A percentile compares a stretch with the other conserved stretches of the same genome.
Conservation (phyloP, 495 filamentous ascomycete species). For the Daldinia caldariorum region DNA sequence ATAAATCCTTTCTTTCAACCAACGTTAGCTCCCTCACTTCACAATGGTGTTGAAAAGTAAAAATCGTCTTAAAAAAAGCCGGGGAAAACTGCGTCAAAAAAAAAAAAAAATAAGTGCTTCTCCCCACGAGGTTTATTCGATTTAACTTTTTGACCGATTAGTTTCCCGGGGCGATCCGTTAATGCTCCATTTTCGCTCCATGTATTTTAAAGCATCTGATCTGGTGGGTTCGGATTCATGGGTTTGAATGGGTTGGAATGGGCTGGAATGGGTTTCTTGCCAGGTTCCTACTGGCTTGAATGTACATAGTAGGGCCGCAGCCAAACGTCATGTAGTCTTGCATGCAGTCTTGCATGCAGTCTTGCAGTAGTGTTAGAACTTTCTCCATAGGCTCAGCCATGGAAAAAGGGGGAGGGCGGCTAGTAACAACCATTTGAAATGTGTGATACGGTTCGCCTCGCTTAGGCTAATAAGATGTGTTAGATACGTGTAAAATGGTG, state of each 20-base stretch:
- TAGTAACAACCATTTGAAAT: constrained; percentile 5
- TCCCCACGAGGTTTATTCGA: constrained; percentile 2
- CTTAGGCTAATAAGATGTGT: constrained; percentile 29
- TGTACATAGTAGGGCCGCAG: constrained; percentile 23
- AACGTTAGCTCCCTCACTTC: neutral
- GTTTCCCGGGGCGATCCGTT: constrained; percentile 5
- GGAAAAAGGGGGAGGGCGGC: constrained; percentile 8
- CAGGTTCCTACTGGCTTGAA: neutral
- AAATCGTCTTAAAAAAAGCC: neutral
- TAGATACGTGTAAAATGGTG: constrained; percentile 29
- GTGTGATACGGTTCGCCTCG: constrained; percentile 11
- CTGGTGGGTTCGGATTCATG: neutral
- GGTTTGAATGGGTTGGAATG: neutral
- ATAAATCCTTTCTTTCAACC: neutral
- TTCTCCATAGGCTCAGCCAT: constrained; percentile 9
- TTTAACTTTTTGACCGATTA: constrained; percentile 1
- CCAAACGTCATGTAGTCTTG: constrained; percentile 19
- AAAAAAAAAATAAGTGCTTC: neutral
- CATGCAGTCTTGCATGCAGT: neutral
- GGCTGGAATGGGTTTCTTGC: neutral
- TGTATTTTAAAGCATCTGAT: constrained; percentile 4
- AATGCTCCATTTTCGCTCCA: neutral
- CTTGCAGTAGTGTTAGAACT: constrained; percentile 3
- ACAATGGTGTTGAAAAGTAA: neutral
- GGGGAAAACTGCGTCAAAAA: neutral